Evolutionary conservation across 1,139 yeast species (phyloP).

Genomic region (Geotrichum citri-aurantii): DNA sequence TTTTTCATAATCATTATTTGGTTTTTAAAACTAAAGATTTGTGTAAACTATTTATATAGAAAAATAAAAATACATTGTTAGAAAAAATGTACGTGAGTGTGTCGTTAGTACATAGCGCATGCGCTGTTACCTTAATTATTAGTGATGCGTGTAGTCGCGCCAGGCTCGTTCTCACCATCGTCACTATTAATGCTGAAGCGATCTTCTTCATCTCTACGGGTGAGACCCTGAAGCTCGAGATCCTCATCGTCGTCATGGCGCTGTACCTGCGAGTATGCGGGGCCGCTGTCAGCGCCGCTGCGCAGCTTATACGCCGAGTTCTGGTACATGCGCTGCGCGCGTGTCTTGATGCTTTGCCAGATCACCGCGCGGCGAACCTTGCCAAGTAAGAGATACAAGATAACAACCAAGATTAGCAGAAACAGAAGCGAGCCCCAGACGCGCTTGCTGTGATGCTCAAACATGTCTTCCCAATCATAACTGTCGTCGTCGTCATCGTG

Average conservation of each 20-base stretch:
- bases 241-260: conserved; percentile 3
- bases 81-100: no score
- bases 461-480: conserved; percentile 34
- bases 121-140: not conserved
- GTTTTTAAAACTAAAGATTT: not conserved
- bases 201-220: conserved; percentile 1
- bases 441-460: conserved; percentile 44
- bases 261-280: conserved; percentile 10
- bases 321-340: conserved; percentile 8
- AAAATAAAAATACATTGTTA: no score
- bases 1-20: no score
- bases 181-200: conserved; percentile 6
- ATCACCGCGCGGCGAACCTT: conserved; percentile 33
- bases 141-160: not conserved
- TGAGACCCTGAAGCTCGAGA: conserved; percentile 8
- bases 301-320: not conserved
- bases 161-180: not conserved
- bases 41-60: no score
- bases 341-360: conserved; percentile 27
- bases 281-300: conserved; percentile 18
- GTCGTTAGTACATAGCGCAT: no score
- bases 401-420: conserved; percentile 39
- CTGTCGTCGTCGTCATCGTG: conserved; percentile 26
- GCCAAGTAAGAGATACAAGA: conserved; percentile 49
- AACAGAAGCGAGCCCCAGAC: conserved; percentile 53